Conservation (phyloP, 139 green algal genomes). For the Closterium sp. region DNA sequence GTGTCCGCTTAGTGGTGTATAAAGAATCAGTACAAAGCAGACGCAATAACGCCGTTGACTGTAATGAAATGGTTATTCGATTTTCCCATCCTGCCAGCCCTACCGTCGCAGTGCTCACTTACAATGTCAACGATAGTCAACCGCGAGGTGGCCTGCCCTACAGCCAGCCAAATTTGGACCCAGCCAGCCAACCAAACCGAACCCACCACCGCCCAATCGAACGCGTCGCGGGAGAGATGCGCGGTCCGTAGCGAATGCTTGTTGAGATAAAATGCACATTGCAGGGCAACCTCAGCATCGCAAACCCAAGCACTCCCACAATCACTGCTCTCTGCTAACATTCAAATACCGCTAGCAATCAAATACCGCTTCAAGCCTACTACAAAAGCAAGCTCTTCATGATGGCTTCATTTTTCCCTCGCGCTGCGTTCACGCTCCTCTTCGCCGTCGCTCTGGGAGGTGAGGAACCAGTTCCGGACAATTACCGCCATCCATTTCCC, state of each 20-base stretch:
- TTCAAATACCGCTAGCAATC: too few species aligned
- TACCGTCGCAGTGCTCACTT: neutral
- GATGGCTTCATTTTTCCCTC: neutral
- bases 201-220: neutral
- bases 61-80: neutral
- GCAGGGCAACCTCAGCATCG: neutral
- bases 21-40: too few species aligned
- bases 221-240: neutral
- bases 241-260: neutral
- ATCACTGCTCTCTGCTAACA: neutral
- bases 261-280: neutral
- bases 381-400: neutral
- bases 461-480: neutral
- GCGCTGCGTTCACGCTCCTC: neutral
- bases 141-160: neutral
- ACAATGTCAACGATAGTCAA: neutral
- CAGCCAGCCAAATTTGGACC: too few species aligned
- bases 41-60: too few species aligned
- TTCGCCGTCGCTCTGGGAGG: neutral
- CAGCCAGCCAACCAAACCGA: too few species aligned
- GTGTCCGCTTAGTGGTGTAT: too few species aligned
- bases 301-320: neutral
- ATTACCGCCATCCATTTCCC: neutral
- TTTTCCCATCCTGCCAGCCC: neutral
- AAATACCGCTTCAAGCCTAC: neutral